phyloP scores from a whole-genome alignment of 495 filamentous ascomycete genomes.

The Daldinia childiae region DNA sequence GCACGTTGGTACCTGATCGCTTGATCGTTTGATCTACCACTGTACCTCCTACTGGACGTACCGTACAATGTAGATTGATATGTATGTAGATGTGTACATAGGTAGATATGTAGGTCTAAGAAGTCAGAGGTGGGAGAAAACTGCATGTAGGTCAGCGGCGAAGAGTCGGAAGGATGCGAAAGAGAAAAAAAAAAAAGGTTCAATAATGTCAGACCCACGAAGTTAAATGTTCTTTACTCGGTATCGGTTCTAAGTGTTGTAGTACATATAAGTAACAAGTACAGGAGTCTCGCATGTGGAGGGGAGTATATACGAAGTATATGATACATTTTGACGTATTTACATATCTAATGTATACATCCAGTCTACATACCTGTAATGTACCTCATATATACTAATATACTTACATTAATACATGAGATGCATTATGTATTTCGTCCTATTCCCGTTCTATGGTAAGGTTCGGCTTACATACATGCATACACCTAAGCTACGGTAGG shows the following conservation, averaged over 20 bases:
- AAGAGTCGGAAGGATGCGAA: slow-evolving; percentile 25
- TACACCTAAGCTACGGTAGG: slow-evolving; percentile 4
- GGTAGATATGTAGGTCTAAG: slow-evolving; percentile 26
- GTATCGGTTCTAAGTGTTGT: background rate
- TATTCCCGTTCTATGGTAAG: slow-evolving; percentile 18
- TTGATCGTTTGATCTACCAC: slow-evolving; percentile 34
- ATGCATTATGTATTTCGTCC: background rate
- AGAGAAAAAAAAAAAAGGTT: slow-evolving; percentile 1
- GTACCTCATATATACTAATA: background rate
- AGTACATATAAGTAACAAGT: background rate
- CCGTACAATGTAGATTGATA: slow-evolving; percentile 10
- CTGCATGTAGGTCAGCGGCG: slow-evolving; percentile 42
- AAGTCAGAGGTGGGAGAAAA: slow-evolving; percentile 22
- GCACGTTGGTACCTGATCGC: slow-evolving; percentile 49
- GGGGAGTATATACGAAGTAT: too few species aligned
- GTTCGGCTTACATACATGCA: slow-evolving; percentile 36
- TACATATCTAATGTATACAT: too few species aligned
- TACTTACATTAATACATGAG: background rate
- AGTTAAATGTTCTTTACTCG: background rate
- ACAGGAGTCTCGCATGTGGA: background rate
- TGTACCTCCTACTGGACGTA: slow-evolving; percentile 17
- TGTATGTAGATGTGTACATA: slow-evolving; percentile 17
- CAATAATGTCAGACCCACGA: background rate
- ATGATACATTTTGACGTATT: too few species aligned
- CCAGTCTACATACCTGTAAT: too few species aligned